Conservation (phyloP, 768 basidiomycete species). For the Pleurotus eryngii region DNA sequence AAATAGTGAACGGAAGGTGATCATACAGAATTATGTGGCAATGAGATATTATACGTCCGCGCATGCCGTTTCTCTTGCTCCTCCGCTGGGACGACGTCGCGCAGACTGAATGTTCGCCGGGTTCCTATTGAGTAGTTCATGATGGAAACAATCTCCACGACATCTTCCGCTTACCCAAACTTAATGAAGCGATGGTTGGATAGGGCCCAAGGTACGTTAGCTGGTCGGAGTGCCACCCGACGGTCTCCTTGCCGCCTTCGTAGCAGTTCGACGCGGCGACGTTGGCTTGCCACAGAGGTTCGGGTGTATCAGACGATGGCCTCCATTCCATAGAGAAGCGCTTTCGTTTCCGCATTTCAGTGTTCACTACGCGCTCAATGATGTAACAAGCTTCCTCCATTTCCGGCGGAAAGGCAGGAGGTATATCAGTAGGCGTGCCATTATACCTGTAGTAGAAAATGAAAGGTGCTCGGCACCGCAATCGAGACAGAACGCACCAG, state of each 20-base stretch:
- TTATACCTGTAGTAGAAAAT: slow-evolving; percentile 61
- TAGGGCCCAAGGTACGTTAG: slow-evolving; percentile 80
- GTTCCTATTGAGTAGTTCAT: slow-evolving; percentile 45
- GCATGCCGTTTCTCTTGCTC: slow-evolving; percentile 55
- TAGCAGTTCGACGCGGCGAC: slow-evolving; percentile 87
- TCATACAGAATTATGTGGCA: slow-evolving; percentile 79
- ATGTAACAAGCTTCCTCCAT: slow-evolving; percentile 81
- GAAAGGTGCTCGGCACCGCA: not conserved
- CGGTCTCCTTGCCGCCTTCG: slow-evolving; percentile 75
- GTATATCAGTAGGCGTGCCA: slow-evolving; percentile 57
- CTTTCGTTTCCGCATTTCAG: slow-evolving; percentile 58
- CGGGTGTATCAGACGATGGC: slow-evolving; percentile 19
- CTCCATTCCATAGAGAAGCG: slow-evolving; percentile 71
- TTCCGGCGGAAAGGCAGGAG: slow-evolving; percentile 52
- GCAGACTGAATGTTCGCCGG: slow-evolving; percentile 64
- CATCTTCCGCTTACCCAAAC: slow-evolving; percentile 51
- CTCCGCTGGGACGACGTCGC: slow-evolving; percentile 71
- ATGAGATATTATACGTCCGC: slow-evolving; percentile 72
- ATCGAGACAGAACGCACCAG: slow-evolving; percentile 43
- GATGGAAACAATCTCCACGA: not conserved
- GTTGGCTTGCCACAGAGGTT: slow-evolving; percentile 65
- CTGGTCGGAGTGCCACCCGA: slow-evolving; percentile 81
- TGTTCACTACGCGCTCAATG: slow-evolving; percentile 68
- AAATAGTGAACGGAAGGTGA: no score
- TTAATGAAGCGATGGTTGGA: slow-evolving; percentile 82